phyloP scores from a whole-genome alignment of 2,329 filamentous ascomycete species.

The Arthrocladium fulminans region DNA sequence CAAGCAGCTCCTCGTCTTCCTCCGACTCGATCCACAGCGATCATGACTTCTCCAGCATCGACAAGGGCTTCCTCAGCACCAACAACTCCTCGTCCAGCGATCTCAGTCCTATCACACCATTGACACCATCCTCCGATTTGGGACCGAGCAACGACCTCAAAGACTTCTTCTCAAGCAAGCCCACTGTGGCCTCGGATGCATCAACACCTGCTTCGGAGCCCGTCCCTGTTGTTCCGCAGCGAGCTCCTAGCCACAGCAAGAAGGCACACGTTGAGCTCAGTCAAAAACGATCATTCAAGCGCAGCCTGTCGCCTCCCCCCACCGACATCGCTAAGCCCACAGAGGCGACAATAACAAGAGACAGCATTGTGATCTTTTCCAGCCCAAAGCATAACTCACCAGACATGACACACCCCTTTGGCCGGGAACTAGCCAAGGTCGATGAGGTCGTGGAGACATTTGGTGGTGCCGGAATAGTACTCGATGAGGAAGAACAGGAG shows the following conservation, averaged over 20 bases:
- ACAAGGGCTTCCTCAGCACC: constrained; percentile 42
- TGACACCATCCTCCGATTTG: constrained; percentile 45
- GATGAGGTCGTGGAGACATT: constrained; percentile 91
- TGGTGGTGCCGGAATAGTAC: constrained; percentile 41
- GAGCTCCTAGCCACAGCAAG: constrained; percentile 82
- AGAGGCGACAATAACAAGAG: constrained; percentile 23
- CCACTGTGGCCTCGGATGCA: constrained; percentile 57
- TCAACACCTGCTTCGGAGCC: constrained; percentile 41
- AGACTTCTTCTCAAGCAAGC: constrained; percentile 53
- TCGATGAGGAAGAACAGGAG: constrained; percentile 65
- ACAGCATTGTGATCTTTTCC: constrained; percentile 31
- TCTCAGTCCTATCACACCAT: constrained; percentile 32
- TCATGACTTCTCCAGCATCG: constrained; percentile 47
- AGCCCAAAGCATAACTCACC: constrained; percentile 26
- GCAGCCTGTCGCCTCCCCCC: constrained; percentile 36
- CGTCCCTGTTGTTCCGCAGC: constrained; percentile 63
- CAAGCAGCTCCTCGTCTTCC: constrained; percentile 43
- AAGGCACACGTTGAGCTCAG: constrained; percentile 69
- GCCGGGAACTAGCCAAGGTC: constrained; percentile 80
- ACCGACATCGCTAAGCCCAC: constrained; percentile 27
- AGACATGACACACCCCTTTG: constrained; percentile 62
- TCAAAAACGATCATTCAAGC: constrained; percentile 56
- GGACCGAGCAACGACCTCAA: constrained; percentile 38
- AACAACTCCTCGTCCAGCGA: constrained; percentile 29
- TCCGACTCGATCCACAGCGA: constrained; percentile 56